Base-by-base conservation (phyloP, 352 stramenopile species). In the Phytophthora fragariae region DNA sequence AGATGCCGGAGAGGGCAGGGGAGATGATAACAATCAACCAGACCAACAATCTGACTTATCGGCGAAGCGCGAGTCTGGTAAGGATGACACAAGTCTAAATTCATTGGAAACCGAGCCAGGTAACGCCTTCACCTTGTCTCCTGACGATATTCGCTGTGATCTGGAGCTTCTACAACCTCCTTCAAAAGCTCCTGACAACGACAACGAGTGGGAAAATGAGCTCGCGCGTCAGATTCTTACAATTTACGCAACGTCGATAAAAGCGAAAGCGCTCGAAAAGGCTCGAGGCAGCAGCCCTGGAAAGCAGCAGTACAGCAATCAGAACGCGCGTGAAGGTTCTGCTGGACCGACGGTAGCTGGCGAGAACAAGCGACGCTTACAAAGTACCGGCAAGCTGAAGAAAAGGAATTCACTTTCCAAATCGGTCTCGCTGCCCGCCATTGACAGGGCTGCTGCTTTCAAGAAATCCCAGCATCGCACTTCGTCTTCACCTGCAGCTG, bases 171-270 rank as follows among this genome's bases (percentile, higher is more conserved):
- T 94, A 2, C 67, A 79, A 8, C 85, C 82, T 49, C 83, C 83
- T 5, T 65, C 78, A 17, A 76, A 82, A 67, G 64, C 74, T 21
- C 85, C 83, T 39, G 79, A 88, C 37, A 91, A 91, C 19, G 85
- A 92, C 29, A 76, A 86, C n/a, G 83, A 91, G 61, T 97, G 92
- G 92, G 92, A 98, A 67, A 97, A 98, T 60, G 89, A 97, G 63
- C 77, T 98, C 19, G 92, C 92, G 2, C 88, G 90, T 5, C 91
- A 97, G 60, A 98, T 97, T 57, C 70, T 98, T 33, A 94, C 83
- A 3, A 89, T 98, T 41, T 98, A 97, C 61, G 80, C 85, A 12
- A 91, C 90, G 11, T 93, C 85, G 0, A 74, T 94, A 46, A 89
- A 91, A 50, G 75, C 84, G 0, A 93, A 94, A 69, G 80, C 75